Evolutionary conservation across 2,329 filamentous ascomycete genomes (phyloP).

Genomic region (Calonectria pauciramosa): DNA sequence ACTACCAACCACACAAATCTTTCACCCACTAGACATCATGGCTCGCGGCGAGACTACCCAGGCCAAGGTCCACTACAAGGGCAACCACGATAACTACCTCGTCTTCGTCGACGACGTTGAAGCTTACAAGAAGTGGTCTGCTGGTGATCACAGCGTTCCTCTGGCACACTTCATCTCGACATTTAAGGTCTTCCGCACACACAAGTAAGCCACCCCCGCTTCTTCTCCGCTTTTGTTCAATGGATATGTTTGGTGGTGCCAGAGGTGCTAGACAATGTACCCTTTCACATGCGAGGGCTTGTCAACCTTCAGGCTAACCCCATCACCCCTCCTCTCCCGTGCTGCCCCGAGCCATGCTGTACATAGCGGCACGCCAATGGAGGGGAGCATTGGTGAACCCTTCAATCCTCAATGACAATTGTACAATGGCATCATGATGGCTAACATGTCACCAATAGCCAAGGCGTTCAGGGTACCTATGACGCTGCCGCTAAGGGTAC

Average conservation of each 20-base stretch:
- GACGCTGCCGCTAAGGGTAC: constrained; percentile 81
- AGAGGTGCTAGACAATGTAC: not conserved
- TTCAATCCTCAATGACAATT: not conserved
- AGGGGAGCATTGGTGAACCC: not conserved
- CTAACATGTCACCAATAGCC: constrained; percentile 64
- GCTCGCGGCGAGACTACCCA: constrained; percentile 78
- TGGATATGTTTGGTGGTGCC: not conserved
- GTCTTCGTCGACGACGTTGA: constrained; percentile 72
- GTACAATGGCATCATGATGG: not conserved
- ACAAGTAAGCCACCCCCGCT: constrained; percentile 76
- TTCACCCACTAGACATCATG: constrained; percentile 60
- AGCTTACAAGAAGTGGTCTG: constrained; percentile 83
- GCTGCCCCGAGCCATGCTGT: not conserved
- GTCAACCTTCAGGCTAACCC: not conserved
- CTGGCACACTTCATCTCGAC: constrained; percentile 87
- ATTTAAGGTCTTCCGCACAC: constrained; percentile 91
- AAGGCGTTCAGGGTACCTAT: constrained; percentile 85
- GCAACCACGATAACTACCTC: constrained; percentile 71
- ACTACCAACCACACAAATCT: constrained; percentile 11
- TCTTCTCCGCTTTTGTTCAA: constrained; percentile 2
- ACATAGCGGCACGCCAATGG: not conserved
- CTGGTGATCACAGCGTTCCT: constrained; percentile 79
- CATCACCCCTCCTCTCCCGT: not conserved
- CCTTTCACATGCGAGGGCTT: not conserved
- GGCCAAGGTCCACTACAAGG: constrained; percentile 90